Evolutionary conservation across 2,329 filamentous ascomycete species (phyloP), one percentile per base, ranked within the genome.

Genomic region (Trichoderma endophyticum): DNA sequence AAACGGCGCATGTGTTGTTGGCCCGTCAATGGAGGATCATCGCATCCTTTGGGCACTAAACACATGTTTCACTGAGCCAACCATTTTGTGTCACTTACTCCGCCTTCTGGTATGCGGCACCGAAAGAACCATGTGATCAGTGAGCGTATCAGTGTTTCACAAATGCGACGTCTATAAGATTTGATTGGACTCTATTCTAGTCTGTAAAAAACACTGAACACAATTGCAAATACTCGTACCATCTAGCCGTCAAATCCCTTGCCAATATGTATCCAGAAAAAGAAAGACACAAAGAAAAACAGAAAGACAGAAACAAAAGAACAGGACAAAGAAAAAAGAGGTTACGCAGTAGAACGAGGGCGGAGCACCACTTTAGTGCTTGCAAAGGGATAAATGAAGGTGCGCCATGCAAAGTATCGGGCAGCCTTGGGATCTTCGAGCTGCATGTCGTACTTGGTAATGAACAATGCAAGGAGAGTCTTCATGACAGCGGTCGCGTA

Each of bases 321-420:
- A 36, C 6, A 36, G 34, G 6, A 39, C 36, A 39, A 39, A 18
- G 15, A 39, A 18, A 36, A 62, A 39, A 14, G 3, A 18, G 26
- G 12, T 36, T 28, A 67, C 18, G 4, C 21, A 57, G 51, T 3
- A 30, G 32, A 14, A 28, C 64, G 64, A 43, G 51, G 64, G 51
- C 2, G 64, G 11, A 67, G 64, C 14, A 67, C 4, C 14, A 67
- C 51, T 9, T 67, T 67, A 1, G 64, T 67, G 21, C 64, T 67
- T 36, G 64, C 21, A 4, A 43, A 67, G 14, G 64, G 64, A 14
- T 67, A 67, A 11, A 67, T 21, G 18, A 59, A 67, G 21, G 64
- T 67, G 11, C 64, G 64, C 64, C 64, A 67, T 15, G 64, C 64
- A 59, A 67, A 59, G 32, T 67, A 67, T 59, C 64, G 32, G 34